A percentile compares a stretch with the other conserved stretches of the same genome.
These are phyloP conservation scores for Trifolium subterraneum DNA, from an alignment of 306 rosid species.

Conservation along the genomic window DNA sequence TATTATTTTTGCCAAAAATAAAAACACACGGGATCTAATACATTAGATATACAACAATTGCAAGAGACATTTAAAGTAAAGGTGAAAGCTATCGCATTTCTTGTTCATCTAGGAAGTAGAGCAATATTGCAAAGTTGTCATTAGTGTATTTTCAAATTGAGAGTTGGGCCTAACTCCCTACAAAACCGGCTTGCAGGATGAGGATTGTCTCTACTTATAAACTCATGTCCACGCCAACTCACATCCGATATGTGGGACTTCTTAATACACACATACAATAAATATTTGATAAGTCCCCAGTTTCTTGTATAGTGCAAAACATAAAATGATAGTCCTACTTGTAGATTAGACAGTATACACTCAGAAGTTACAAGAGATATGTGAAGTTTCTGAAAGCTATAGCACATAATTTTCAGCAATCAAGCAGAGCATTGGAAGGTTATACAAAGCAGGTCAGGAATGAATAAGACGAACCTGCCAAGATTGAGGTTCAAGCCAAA, in stretches of 20 bases:
- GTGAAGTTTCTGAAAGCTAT: slow-evolving; percentile 2
- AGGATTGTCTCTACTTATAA: no score
- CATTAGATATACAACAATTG: slow-evolving; percentile 17
- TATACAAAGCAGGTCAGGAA: slow-evolving; percentile 21
- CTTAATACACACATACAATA: background rate
- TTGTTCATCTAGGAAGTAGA: slow-evolving; percentile 22
- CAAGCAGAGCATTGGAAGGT: slow-evolving; percentile 25
- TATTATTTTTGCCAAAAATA: background rate
- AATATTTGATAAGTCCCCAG: background rate
- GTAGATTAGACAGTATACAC: slow-evolving; percentile 25
- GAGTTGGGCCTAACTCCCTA: no score
- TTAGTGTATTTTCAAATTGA: background rate
- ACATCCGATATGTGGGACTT: no score
- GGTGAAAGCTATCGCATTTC: slow-evolving; percentile 21
- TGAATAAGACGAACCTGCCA: slow-evolving; percentile 82
- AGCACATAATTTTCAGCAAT: slow-evolving; percentile 15
- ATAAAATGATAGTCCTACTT: slow-evolving; percentile 14
- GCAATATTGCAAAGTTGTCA: slow-evolving; percentile 19
- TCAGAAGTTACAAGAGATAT: slow-evolving; percentile 1
- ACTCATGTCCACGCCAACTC: no score
- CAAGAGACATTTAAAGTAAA: slow-evolving; percentile 21
- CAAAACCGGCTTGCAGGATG: no score
- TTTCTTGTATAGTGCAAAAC: background rate
- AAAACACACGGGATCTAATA: background rate
- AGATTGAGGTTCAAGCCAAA: slow-evolving; percentile 96